phyloP scores from a whole-genome alignment of 2,329 filamentous ascomycete species.

The Arthroderma sp. region DNA sequence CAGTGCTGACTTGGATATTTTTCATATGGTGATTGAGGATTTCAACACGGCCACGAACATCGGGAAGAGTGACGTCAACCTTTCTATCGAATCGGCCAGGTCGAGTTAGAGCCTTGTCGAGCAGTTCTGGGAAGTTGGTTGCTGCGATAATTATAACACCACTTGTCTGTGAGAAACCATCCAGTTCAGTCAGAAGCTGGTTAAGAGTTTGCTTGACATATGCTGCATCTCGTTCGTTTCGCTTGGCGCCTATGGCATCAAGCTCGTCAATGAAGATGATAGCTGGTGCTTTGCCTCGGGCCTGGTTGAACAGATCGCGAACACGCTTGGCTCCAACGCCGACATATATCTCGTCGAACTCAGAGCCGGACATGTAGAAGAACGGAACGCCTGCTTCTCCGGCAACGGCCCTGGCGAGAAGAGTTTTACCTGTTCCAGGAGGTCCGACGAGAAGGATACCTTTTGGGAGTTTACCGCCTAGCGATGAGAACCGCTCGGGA shows the following conservation, averaged over 20 bases:
- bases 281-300: conserved; percentile 71
- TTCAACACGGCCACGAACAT: conserved; percentile 82
- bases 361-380: conserved; percentile 99
- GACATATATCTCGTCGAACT: conserved; percentile 97
- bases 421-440: conserved; percentile 93
- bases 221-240: conserved; percentile 82
- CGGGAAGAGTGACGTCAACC: conserved; percentile 75
- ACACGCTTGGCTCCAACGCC: conserved; percentile 95
- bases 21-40: conserved; percentile 90
- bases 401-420: conserved; percentile 87
- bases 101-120: conserved; percentile 88
- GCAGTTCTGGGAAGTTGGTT: conserved; percentile 86
- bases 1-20: conserved; percentile 67
- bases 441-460: conserved; percentile 90
- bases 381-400: conserved; percentile 96
- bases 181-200: conserved; percentile 89
- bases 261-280: conserved; percentile 96
- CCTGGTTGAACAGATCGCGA: conserved; percentile 75
- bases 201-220: conserved; percentile 97
- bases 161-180: conserved; percentile 89
- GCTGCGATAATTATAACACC: conserved; percentile 93
- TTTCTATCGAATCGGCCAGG: conserved; percentile 94
- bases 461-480: conserved; percentile 93
- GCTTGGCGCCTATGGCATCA: conserved; percentile 86
- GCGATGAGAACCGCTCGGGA: conserved; percentile 81